Base-by-base conservation (phyloP, 106 monocot species). In the Allium sativum region DNA sequence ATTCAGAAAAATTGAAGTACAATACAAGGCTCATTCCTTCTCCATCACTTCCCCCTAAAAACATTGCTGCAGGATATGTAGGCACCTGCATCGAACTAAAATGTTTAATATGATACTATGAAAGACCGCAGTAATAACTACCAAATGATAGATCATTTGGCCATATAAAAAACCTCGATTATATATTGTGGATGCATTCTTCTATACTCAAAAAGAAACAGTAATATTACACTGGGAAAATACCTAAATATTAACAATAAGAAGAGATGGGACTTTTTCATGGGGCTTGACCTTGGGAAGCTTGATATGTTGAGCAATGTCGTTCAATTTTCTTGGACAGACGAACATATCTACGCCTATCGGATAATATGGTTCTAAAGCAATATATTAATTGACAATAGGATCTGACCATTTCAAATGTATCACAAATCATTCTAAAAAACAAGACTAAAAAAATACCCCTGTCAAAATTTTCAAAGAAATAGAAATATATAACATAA, bases 241-340 rank as follows among this genome's bases (percentile, higher is more conserved):
- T 81, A 95, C 94, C 85, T 95, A 89, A 56, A 95, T 95, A 61
- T 95, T 95, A 62, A 90, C 81, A 69, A 95, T 77, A 2, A 95
- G 70, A 57, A 95, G 84, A 31, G 94, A 90, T 42, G 94, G 94
- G 52, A 95, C 52, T 53, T 84, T 79, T 15, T 82, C 86, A 53
- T 81, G 83, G 21, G 84, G 53, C 56, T 81, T 81, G 43, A 87
- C 79, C 66, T 60, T 17, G 10, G 94, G 94, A 75, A 95, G 84
- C 12, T 90, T 89, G 66, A 95, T 73, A 50, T 86, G 76, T 42
- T 82, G 86, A 48, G 86, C 86, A 61, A 86, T 86, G 58, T 86
- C 81, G 70, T 78, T 58, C n/a, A 86, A 48, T 63, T 86, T 86
- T 4, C 52, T 55, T n/a, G 78, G 75, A 44, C 86, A 82, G 6